Percentiles rank a stretch among this genome's conserved stretches.
These are phyloP conservation scores for Marasmius fiardii DNA, from an alignment of 1,284 basidiomycete species.

Conservation along the genomic window DNA sequence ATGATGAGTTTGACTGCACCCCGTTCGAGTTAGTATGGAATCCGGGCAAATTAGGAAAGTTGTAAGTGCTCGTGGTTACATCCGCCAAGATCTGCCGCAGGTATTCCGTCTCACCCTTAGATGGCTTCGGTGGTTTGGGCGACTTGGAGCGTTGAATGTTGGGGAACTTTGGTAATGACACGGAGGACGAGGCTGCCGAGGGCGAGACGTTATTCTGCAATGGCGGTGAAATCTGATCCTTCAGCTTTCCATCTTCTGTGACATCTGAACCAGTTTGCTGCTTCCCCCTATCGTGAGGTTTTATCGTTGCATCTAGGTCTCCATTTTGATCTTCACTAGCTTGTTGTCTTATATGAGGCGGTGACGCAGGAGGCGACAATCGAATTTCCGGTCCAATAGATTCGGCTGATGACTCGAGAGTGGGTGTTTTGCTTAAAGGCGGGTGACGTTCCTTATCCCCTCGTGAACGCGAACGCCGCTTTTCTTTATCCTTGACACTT, in stretches of 20 bases:
- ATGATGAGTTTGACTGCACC: conserved; percentile 3
- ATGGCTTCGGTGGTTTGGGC: conserved; percentile 49
- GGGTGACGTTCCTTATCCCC: conserved; percentile 2
- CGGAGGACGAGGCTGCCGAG: conserved; percentile 14
- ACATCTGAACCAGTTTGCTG: background rate
- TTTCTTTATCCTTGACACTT: conserved; percentile 19
- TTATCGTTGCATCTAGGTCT: background rate
- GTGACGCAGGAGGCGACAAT: conserved; percentile 16
- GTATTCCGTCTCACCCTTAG: conserved; percentile 56
- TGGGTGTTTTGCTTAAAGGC: conserved; percentile 6
- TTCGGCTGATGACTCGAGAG: background rate
- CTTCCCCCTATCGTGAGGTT: background rate
- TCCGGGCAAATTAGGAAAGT: conserved; percentile 35
- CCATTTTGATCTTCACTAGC: background rate
- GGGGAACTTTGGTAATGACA: conserved; percentile 8
- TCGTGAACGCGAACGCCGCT: conserved; percentile 6
- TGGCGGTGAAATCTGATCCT: background rate
- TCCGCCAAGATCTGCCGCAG: conserved; percentile 65
- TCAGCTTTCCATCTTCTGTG: background rate
- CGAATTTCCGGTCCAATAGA: conserved; percentile 16
- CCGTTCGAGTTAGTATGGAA: background rate
- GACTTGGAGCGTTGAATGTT: conserved; percentile 32
- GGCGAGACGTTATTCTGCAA: background rate
- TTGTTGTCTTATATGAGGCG: conserved; percentile 3
- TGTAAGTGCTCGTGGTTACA: conserved; percentile 36